Base-by-base conservation (phyloP, 2,329 filamentous ascomycete genomes). In the Helotiales sp. region DNA sequence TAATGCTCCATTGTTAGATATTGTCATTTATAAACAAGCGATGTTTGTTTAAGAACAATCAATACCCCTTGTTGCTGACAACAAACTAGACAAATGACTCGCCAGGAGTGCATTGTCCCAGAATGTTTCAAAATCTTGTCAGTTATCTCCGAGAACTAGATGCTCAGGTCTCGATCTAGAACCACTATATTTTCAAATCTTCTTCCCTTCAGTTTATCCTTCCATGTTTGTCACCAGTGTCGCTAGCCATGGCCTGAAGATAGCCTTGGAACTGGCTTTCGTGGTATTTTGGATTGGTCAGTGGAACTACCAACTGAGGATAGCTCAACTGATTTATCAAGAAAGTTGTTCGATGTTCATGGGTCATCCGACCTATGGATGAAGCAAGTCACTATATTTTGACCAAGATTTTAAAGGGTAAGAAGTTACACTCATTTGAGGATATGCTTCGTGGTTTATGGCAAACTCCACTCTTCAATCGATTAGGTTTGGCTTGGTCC, bases 301-400 rank as follows among this genome's bases (percentile, higher is more conserved):
- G 5, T 11, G 17, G 13, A 40, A 15, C 13, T 15, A 15, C 13
- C 13, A 15, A 15, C 7, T 40, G 11, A 2, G 13, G 37, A 5
- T 40, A 40, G 37, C 8, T 52, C 11, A 66, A 60, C n/a, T 43
- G 58, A 26, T 28, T 64, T 24, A 43, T 69, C n/a, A 50, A 60
- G 20, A 63, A 63, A 47, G 54, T 49, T 4, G 61, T 69, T 34
- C 60, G 59, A 17, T 45, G 26, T 17, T n/a, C 20, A 26, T 69
- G 67, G 67, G 61, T 60, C 13, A 55, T 59, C 15, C 52, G 67
- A 13, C 61, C 65, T 1, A 67, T 67, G 65, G 65, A 67, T 30
- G 65, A 67, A 52, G 50, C 32, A 50, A 49, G 61, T n/a, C 15
- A 10, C 15, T 20, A 20, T 54, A 32, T 17, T 54, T 54, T 11